These are phyloP conservation scores for Straminergon stramineum DNA, from an alignment of 225 moss, liverwort and hornwort species.

Conservation along the genomic window DNA sequence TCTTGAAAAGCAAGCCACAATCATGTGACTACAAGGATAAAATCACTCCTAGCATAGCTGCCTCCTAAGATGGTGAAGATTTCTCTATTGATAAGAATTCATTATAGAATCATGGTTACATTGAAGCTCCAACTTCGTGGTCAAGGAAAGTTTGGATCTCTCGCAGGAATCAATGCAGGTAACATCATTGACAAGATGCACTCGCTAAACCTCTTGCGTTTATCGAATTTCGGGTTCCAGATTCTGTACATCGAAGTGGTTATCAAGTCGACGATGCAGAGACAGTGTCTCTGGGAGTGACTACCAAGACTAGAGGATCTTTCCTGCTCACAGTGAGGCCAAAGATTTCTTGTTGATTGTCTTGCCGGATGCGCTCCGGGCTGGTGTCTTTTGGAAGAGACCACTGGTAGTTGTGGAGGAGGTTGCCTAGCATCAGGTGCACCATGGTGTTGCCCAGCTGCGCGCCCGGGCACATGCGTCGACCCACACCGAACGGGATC, in stretches of 20 bases:
- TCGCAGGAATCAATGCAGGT: accelerated
- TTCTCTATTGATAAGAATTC: not conserved
- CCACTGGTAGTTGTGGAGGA: not conserved
- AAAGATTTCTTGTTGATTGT: not conserved
- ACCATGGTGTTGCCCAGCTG: not conserved
- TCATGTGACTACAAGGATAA: not conserved
- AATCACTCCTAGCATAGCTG: not conserved
- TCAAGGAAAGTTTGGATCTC: not conserved
- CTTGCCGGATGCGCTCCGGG: not conserved
- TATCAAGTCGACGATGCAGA: no score
- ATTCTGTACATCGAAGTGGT: not conserved
- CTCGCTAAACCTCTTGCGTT: not conserved
- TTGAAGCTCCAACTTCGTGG: not conserved
- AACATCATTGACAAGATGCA: not conserved
- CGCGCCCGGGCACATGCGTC: not conserved
- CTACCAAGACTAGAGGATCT: not conserved
- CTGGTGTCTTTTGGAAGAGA: not conserved
- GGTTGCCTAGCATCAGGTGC: not conserved
- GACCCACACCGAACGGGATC: not conserved
- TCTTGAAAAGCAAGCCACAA: not conserved
- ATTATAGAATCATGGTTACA: not conserved
- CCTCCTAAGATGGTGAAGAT: not conserved
- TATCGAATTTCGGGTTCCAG: not conserved
- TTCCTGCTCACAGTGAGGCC: not conserved
- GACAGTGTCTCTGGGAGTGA: not conserved